phyloP scores from a whole-genome alignment of 768 basidiomycete genomes.

The Hypsizygus marmoreus region DNA sequence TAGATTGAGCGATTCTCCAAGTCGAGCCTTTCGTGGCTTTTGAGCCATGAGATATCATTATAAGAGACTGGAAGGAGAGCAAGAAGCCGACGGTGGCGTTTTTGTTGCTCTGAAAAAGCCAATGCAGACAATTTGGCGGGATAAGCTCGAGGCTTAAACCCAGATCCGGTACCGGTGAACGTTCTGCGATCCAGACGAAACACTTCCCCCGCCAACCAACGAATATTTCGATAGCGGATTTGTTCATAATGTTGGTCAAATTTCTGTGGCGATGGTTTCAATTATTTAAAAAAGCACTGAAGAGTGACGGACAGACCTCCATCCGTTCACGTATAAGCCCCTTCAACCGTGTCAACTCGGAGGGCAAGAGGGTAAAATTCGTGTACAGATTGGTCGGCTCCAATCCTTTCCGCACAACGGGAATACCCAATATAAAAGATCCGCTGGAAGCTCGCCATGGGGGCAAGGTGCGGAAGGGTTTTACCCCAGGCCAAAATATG shows the following conservation, averaged over 20 bases:
- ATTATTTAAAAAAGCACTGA: too few species aligned
- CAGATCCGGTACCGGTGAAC: too few species aligned
- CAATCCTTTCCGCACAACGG: constrained; percentile 23
- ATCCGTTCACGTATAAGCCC: constrained; percentile 12
- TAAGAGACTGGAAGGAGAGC: background rate
- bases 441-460: constrained; percentile 23
- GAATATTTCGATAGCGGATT: too few species aligned
- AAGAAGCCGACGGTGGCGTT: too few species aligned
- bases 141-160: too few species aligned
- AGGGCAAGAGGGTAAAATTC: constrained; percentile 21
- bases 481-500: constrained; percentile 27
- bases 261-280: too few species aligned
- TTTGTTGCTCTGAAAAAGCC: too few species aligned
- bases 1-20: constrained; percentile 14
- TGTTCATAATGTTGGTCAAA: too few species aligned
- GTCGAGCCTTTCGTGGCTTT: constrained; percentile 10
- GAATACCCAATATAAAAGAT: constrained; percentile 35
- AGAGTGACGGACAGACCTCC: constrained; percentile 10
- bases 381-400: constrained; percentile 8
- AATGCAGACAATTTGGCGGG: too few species aligned
- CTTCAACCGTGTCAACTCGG: constrained; percentile 27
- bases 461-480: constrained; percentile 31
- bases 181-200: too few species aligned
- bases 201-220: too few species aligned
- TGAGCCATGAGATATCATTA: constrained; percentile 17